Evolutionary conservation across 2,329 filamentous ascomycete species (phyloP), one percentile per base, ranked within the genome.

Genomic region (Monilinia polystroma): DNA sequence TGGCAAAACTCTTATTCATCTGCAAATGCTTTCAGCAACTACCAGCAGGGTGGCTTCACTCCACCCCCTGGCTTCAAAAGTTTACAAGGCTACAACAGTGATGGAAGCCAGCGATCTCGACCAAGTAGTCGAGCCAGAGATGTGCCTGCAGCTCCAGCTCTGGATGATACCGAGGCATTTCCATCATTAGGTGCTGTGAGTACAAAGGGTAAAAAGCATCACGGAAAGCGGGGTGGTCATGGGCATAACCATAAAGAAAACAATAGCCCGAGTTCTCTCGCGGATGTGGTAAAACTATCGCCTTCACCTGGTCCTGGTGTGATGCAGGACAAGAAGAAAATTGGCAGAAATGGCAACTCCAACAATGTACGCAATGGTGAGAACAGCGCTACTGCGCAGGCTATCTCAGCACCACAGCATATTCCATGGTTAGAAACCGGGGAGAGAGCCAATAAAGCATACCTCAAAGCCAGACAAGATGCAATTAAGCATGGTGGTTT

Each of bases 371-470:
- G 86, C 64, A 86, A 84, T 70, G 86, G 87, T 26, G 92, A 97
- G 77, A 92, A 94, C 74, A 95, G 90, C 76, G 84, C 86, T 35
- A 89, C 92, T 41, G 91, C 93, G 20, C 89, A 91, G 76, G 89
- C 92, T 2, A 98, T 99, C 66, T 86, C 91, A 23, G 87, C 88
- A 67, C 95, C 95, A 12, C 92, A 95, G 75, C 91, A 97, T 73
- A 92, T 99, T 57, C 95, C 95, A 0, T 99, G 95, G 95, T 81
- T 98, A 4, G 94, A 97, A 78, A 98, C 95, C 2, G 95, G 95
- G 29, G 89, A 94, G 64, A 87, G 87, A 70, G 92, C 92, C 71
- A 98, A 99, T 78, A 93, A 93, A 78, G 90, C 92, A 32, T 99
- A 99, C 77, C 86, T 99, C 72, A 97, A 97, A 80, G 92, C 93